A percentile compares a stretch with the other conserved stretches of the same genome.
Conservation (phyloP, 305 asterid genomes). For the Fraxinus sp. region DNA sequence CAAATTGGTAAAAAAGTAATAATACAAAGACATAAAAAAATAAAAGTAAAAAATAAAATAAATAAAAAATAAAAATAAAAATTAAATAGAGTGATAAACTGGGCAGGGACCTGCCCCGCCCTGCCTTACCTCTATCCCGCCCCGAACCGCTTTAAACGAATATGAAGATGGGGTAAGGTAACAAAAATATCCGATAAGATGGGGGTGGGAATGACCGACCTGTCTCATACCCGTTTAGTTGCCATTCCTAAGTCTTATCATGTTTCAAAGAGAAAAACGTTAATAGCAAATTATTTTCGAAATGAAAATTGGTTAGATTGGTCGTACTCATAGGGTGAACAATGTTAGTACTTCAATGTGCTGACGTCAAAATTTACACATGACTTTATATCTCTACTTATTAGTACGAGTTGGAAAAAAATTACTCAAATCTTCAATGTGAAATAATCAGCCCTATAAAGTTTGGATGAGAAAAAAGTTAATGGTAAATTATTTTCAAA, state of each 20-base stretch:
- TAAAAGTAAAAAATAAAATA: too few species aligned
- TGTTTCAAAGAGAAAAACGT: neutral
- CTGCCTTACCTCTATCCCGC: too few species aligned
- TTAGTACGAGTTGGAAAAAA: neutral
- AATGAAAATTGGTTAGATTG: neutral
- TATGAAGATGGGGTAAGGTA: too few species aligned
- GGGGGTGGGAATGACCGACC: too few species aligned
- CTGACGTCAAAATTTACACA: neutral
- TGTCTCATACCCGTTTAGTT: too few species aligned
- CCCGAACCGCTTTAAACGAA: too few species aligned
- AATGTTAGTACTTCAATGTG: neutral
- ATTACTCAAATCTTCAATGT: neutral
- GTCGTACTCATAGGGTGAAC: neutral
- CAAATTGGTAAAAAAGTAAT: too few species aligned
- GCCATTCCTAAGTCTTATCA: neutral
- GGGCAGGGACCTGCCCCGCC: too few species aligned
- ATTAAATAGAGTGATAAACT: too few species aligned
- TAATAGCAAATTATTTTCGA: neutral
- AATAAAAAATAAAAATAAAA: too few species aligned
- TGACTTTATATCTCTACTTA: neutral
- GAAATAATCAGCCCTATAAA: neutral
- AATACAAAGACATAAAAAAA: too few species aligned
- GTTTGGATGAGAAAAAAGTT: neutral
- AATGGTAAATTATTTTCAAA: neutral
- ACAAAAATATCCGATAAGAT: too few species aligned